Evolutionary conservation across 768 basidiomycete genomes (phyloP).

Genomic region (Rhodotorula sphaerocarpa): DNA sequence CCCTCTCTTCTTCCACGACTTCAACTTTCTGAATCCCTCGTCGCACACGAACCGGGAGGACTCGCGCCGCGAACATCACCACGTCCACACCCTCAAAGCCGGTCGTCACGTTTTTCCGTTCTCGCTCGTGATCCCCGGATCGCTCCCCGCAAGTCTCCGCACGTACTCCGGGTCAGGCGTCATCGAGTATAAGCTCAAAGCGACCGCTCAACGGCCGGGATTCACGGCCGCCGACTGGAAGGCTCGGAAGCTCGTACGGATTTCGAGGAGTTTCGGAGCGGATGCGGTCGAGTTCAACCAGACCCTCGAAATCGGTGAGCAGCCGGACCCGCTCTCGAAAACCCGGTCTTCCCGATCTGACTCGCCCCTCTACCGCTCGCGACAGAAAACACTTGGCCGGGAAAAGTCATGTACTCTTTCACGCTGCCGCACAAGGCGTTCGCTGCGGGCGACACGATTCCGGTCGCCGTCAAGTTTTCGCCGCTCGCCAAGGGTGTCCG

Average conservation of each 20-base stretch:
- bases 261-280: slow-evolving; percentile 64
- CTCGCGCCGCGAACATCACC: slow-evolving; percentile 43
- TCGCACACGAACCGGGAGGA: slow-evolving; percentile 35
- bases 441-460: slow-evolving; percentile 78
- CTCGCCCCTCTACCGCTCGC: background rate
- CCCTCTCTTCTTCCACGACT: slow-evolving; percentile 39
- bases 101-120: slow-evolving; percentile 90
- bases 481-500: slow-evolving; percentile 76
- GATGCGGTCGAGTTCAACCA: slow-evolving; percentile 94
- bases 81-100: slow-evolving; percentile 82
- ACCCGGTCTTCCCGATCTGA: no score
- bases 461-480: slow-evolving; percentile 73
- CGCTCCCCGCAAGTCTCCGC: slow-evolving; percentile 67
- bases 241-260: slow-evolving; percentile 54
- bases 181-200: slow-evolving; percentile 82
- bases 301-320: slow-evolving; percentile 64
- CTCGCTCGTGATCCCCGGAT: slow-evolving; percentile 72
- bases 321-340: no score
- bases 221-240: slow-evolving; percentile 60
- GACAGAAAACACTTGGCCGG: slow-evolving; percentile 94
- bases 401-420: slow-evolving; percentile 83
- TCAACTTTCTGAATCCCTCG: slow-evolving; percentile 37
- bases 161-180: slow-evolving; percentile 53
- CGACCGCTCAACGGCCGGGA: slow-evolving; percentile 68
- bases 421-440: slow-evolving; percentile 93